phyloP scores from a whole-genome alignment of 2,329 filamentous ascomycete genomes.

The Colletotrichum zoysiae region DNA sequence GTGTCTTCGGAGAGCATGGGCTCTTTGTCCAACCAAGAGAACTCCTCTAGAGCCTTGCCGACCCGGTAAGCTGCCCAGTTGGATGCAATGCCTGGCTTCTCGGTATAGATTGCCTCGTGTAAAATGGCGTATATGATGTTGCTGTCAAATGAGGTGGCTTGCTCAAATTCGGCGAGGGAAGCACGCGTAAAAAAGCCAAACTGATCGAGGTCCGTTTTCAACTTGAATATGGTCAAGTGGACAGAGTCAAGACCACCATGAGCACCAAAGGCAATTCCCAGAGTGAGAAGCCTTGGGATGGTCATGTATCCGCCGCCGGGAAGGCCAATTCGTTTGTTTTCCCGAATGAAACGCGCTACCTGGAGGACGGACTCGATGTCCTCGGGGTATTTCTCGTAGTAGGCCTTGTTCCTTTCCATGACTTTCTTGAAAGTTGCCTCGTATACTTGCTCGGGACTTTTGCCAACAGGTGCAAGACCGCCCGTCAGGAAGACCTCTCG shows the following conservation, averaged over 20 bases:
- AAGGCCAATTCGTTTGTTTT: constrained; percentile 66
- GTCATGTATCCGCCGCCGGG: constrained; percentile 82
- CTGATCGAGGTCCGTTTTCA: constrained; percentile 78
- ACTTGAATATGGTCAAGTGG: constrained; percentile 79
- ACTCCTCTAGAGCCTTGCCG: constrained; percentile 61
- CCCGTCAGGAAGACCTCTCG: constrained; percentile 88
- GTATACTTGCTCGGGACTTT: constrained; percentile 81
- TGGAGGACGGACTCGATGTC: constrained; percentile 77
- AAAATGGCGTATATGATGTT: constrained; percentile 87
- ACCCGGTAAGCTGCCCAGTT: constrained; percentile 82
- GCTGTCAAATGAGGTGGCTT: constrained; percentile 76
- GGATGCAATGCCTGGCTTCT: constrained; percentile 71
- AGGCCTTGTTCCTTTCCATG: constrained; percentile 78
- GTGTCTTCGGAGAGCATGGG: constrained; percentile 46
- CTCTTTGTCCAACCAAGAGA: constrained; percentile 63
- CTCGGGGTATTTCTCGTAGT: constrained; percentile 88
- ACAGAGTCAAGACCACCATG: constrained; percentile 82
- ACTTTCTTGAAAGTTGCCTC: constrained; percentile 77
- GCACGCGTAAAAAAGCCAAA: constrained; percentile 82
- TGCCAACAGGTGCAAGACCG: constrained; percentile 82
- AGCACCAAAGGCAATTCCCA: constrained; percentile 83
- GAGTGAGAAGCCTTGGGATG: constrained; percentile 78
- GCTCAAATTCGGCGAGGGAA: constrained; percentile 77
- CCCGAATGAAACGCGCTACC: constrained; percentile 74
- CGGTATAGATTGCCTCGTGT: constrained; percentile 90